Base-by-base conservation (phyloP, 345 rosid species). In the Moringa oleifera region DNA sequence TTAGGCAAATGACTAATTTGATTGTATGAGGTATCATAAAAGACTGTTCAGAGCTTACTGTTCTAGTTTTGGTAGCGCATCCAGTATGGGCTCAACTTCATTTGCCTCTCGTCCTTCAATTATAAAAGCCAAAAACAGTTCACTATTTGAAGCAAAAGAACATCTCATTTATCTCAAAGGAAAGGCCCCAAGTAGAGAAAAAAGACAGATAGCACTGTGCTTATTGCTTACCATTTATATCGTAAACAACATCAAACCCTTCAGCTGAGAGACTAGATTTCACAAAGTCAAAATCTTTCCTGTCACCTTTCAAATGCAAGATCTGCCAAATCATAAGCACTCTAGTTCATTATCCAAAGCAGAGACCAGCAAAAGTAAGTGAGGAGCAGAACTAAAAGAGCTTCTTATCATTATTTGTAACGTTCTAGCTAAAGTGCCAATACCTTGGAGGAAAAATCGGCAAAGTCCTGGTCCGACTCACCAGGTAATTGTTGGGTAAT, bases 231-330 rank as follows among this genome's bases (percentile, higher is more conserved):
- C 96, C 99, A 28, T 94, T 94, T 28, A 90, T 94, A 75, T 94
- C 99, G 69, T 90, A 94, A 63, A 90, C 96, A 68, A 90, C 97
- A 54, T 94, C 93, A 20, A 78, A 90, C 46, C 96, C 97, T 85
- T 90, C 83, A 47, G 97, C 95, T 57, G 97, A 76, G 54, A 94
- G 96, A 76, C 96, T 94, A 21, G 99, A 80, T 67, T 90, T 94
- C 63, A 94, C 96, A 68, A 94, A 94, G n/a, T 94, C 95, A 46
- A 74, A 90, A 74, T 94, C 96, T 69, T 79, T 85, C 75, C 99
- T 78, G 77, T 90, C 99, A 82, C 97, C 99, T 84, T 93, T 93
- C 77, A 93, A 74, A 73, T 89, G 97, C 84, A 77, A 82, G 73
- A 93, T 79, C 96, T 93, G 76, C 62, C 51, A 74, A 62, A 77